Conservation (phyloP, 164 flowering plant genomes). For the Macadamia integrifolia region DNA sequence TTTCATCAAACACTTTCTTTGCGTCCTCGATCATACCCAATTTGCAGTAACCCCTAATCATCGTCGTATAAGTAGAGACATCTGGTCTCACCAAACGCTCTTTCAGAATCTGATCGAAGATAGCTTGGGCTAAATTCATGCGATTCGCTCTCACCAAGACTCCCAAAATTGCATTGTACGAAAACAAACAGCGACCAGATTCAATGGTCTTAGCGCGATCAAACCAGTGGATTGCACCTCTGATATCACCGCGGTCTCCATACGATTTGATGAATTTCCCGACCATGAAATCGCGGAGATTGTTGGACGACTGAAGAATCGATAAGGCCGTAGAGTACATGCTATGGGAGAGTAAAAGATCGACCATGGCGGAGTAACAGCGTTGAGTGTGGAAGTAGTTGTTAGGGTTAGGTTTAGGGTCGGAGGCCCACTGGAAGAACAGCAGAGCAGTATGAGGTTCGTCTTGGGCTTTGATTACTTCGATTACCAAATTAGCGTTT, state of each 20-base stretch:
- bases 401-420: slow-evolving; percentile 34
- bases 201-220: slow-evolving; percentile 22
- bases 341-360: slow-evolving; percentile 36
- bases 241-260: slow-evolving; percentile 35
- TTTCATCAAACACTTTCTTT: slow-evolving; percentile 43
- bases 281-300: slow-evolving; percentile 28
- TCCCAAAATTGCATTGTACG: slow-evolving; percentile 37
- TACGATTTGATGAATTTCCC: slow-evolving; percentile 35
- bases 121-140: slow-evolving; percentile 22
- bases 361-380: slow-evolving; percentile 42
- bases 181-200: slow-evolving; percentile 28
- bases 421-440: slow-evolving; percentile 56
- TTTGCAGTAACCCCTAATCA: slow-evolving; percentile 47
- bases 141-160: slow-evolving; percentile 31
- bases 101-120: slow-evolving; percentile 32
- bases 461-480: slow-evolving; percentile 38
- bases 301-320: slow-evolving; percentile 21
- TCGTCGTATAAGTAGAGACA: slow-evolving; percentile 39
- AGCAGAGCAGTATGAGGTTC: slow-evolving; percentile 42
- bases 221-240: slow-evolving; percentile 40
- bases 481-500: slow-evolving; percentile 29
- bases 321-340: slow-evolving; percentile 30
- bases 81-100: slow-evolving; percentile 32
- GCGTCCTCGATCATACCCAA: slow-evolving; percentile 39
- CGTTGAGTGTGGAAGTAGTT: slow-evolving; percentile 30